Evolutionary conservation across 1,284 basidiomycete species (phyloP), one percentile per base, ranked within the genome.

Genomic region (Ganoderma lucidum): DNA sequence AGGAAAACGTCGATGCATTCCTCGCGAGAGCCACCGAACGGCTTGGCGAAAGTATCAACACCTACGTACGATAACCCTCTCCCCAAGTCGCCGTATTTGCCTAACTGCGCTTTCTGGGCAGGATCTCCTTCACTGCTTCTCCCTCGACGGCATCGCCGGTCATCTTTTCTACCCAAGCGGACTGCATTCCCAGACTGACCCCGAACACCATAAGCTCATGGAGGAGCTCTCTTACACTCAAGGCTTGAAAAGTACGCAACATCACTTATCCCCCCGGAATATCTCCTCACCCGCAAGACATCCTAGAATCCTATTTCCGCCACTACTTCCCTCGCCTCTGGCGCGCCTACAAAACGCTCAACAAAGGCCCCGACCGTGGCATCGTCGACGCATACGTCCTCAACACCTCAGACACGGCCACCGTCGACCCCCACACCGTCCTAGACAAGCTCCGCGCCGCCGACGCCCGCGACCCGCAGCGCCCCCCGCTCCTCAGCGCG

Each of bases 91-190:
- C 19, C 6, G 37, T 30, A 2, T n/a, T 17, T 30, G 58, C 5
- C 15, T 63, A 51, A 23, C 42, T 42, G n/a, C n/a, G 0, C 17
- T 28, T 8, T 1, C 12, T 42, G 12, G 1, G n/a, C 55, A 77
- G 76, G 60, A 73, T 8, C 69, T 67, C 10, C 61, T 75, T 6
- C 76, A 76, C 41, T 77, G 76, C 63, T 77, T 74, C 58, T 71
- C 75, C 2, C 67, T 77, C 1, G 76, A 77, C 66, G 68, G 74
- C 30, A 72, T 76, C 55, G 72, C 76, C 0, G 64, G 73, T 8
- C 76, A 76, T 55, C 67, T 77, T 8, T 77, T 75, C 65, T 66
- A 74, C 35, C 76, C 76, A 1, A 45, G 59, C 1, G 76, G 74
- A 2, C 63, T 72, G 12, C 71, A 73, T 45, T 73, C 75, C 3